These are phyloP conservation scores for Chlamydomonas eustigma DNA, from an alignment of 139 green algal species.

Conservation along the genomic window DNA sequence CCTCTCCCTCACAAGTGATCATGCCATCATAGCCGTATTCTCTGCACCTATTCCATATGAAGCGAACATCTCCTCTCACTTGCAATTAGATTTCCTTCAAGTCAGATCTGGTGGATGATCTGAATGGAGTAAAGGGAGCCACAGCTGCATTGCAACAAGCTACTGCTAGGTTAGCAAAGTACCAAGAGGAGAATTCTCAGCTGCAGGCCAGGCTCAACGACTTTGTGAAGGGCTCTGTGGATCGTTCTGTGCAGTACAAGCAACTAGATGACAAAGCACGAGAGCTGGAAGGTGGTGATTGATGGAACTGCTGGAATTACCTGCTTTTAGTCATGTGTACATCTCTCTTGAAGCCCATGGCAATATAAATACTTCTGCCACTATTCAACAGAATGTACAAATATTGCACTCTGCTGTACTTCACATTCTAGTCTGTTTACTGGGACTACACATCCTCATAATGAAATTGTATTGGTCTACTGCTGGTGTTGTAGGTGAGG, in stretches of 20 bases:
- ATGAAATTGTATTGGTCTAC: neutral
- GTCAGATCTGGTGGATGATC: neutral
- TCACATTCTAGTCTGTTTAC: neutral
- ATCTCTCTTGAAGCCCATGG: too few relatives aligned
- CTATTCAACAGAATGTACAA: too few relatives aligned
- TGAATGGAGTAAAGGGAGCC: neutral
- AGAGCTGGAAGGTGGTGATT: neutral
- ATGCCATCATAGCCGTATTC: too few relatives aligned
- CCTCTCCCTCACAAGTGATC: too few relatives aligned
- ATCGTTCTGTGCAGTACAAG: neutral
- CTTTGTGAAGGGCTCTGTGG: neutral
- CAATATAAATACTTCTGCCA: too few relatives aligned
- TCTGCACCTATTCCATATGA: too few relatives aligned
- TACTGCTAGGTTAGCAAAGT: neutral
- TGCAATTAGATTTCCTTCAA: conserved; percentile 15
- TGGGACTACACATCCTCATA: neutral
- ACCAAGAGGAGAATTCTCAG: neutral
- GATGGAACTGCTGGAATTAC: too few relatives aligned
- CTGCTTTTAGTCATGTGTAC: too few relatives aligned
- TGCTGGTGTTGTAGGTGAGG: neutral
- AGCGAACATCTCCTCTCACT: neutral
- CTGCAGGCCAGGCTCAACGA: neutral
- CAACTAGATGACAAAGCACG: neutral
- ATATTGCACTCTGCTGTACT: too few relatives aligned
- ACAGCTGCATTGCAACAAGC: neutral